These are phyloP conservation scores for Candida nitratophila DNA, from an alignment of 805 yeast genomes.

Conservation along the genomic window DNA sequence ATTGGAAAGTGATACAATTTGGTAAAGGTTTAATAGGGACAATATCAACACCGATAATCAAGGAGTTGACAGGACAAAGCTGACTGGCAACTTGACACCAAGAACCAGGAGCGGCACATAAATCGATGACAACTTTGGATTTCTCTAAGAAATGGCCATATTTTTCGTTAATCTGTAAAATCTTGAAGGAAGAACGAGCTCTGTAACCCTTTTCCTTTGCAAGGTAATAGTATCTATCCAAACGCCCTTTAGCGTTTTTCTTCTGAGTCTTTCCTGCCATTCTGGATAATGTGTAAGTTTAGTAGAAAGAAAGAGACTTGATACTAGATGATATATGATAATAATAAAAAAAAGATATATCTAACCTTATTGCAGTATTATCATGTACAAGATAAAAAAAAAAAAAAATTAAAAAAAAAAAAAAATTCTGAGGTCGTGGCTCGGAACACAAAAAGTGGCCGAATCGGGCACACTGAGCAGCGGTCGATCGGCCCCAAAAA, in stretches of 20 bases:
- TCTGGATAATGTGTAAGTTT: not conserved
- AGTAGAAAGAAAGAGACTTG: not conserved
- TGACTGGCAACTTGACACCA: conserved; percentile 99
- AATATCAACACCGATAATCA: conserved; percentile 97
- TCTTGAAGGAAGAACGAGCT: conserved; percentile 97
- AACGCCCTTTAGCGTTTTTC: conserved; percentile 97
- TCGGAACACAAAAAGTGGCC: too few relatives aligned
- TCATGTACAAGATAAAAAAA: too few relatives aligned
- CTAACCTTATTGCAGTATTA: too few relatives aligned
- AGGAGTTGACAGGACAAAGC: conserved; percentile 84
- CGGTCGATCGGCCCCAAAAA: too few relatives aligned
- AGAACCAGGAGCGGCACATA: conserved; percentile 99
- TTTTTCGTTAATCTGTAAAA: conserved; percentile 91
- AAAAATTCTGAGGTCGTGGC: too few relatives aligned
- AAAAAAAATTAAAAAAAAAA: too few relatives aligned
- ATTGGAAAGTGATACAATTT: conserved; percentile 87
- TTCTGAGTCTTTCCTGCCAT: conserved; percentile 78
- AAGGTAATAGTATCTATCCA: conserved; percentile 91
- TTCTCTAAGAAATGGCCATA: conserved; percentile 92
- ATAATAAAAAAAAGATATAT: too few relatives aligned
- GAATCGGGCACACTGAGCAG: too few relatives aligned
- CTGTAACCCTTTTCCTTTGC: conserved; percentile 98
- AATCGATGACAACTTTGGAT: conserved; percentile 92
- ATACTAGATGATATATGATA: too few relatives aligned
- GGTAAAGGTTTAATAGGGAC: conserved; percentile 97